A percentile compares a stretch with the other conserved stretches of the same genome.
phyloP scores from a whole-genome alignment of 768 basidiomycete genomes.

The Termitomyces sp. region DNA sequence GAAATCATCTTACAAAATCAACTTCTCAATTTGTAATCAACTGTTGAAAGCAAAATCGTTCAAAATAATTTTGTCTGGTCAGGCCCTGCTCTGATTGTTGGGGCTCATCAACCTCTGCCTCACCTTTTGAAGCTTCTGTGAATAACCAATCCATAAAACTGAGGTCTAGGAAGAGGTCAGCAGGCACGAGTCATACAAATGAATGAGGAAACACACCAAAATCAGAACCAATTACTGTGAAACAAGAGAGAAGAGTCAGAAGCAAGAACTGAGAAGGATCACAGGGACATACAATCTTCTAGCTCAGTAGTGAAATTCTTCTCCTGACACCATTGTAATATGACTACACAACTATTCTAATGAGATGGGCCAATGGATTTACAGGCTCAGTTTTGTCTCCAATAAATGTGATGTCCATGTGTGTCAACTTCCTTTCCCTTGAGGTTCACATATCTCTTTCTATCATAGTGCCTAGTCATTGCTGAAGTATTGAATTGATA shows the following conservation, averaged over 20 bases:
- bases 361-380: not conserved
- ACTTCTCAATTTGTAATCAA: too few species aligned
- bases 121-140: constrained; percentile 69
- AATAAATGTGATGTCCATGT: not conserved
- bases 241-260: not conserved
- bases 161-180: constrained; percentile 45
- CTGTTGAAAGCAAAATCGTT: too few species aligned
- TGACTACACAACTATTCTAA: not conserved
- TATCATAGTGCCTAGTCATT: not conserved
- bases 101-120: constrained; percentile 44
- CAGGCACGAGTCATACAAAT: constrained; percentile 14
- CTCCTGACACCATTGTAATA: too few species aligned
- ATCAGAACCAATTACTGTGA: constrained; percentile 67
- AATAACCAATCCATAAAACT: constrained; percentile 92
- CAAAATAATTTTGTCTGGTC: too few species aligned
- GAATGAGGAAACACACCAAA: constrained; percentile 49
- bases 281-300: constrained; percentile 76
- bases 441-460: not conserved
- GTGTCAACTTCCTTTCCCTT: not conserved
- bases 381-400: not conserved
- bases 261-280: too few species aligned
- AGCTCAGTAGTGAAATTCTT: constrained; percentile 85
- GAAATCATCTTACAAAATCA: too few species aligned
- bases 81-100: constrained; percentile 31
- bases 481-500: not conserved